Evolutionary conservation across 345 rosid genomes (phyloP), one percentile per base, ranked within the genome.

Genomic region (Linum trigynum): DNA sequence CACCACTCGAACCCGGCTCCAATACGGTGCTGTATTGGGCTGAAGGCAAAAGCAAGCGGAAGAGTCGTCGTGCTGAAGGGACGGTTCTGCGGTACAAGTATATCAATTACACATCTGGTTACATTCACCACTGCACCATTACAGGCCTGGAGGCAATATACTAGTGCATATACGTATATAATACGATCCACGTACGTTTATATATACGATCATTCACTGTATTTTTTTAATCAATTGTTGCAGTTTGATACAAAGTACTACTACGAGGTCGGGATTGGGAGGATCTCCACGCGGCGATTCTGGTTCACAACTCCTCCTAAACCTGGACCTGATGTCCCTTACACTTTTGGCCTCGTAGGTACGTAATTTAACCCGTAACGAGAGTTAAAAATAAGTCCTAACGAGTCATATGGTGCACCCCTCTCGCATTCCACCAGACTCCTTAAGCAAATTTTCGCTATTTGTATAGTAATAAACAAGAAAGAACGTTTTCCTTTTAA

Each of bases 51-150:
- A 23, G 72, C 38, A 12, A 68, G 5, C 55, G 61, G n/a, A 79
- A 78, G 63, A 72, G 77, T 12, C 32, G 32, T 23, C 39, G 7
- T 59, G 88, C 86, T 0, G 80, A 86, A 3, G 97, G 91, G 58
- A 63, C 72, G 2, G 56, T 83, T 62, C 65, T 74, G 40, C 81
- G 73, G 15, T 86, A 92, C 75, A 76, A 69, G 17, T 90, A 68
- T 86, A 82, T 66, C 74, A 81, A 90, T 76, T 90, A 92, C 79
- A 86, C 90, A 10, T 92, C 97, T 40, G 96, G 94, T 64, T 92
- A 76, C 64, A 88, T 92, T 76, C 97, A 90, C 59, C 97, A 92
- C 69, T 83, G 89, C 69, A 64, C 84, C 59, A 81, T 92, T 10
- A 56, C 66, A 11, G 69, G 74, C 69, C 79, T 92, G 73, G 83